phyloP scores from a whole-genome alignment of 352 stramenopile species.

The Pythium rhizo-oryzae region DNA sequence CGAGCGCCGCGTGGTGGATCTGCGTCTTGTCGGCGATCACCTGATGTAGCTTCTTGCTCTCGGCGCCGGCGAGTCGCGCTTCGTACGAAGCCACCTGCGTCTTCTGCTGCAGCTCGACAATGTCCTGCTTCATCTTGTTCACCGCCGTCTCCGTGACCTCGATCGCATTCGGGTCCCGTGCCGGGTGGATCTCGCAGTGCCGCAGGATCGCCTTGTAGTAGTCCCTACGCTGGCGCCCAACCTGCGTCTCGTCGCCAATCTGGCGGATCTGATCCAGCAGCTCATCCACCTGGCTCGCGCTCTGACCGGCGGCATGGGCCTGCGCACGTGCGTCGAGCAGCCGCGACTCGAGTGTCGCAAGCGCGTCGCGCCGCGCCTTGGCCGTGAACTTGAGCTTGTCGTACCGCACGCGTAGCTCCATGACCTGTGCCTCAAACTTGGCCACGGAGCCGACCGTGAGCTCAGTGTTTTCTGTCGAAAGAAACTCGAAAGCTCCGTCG shows the following conservation, averaged over 20 bases:
- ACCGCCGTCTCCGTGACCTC: constrained; percentile 66
- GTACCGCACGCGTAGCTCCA: constrained; percentile 72
- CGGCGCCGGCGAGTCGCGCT: constrained; percentile 52
- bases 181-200: constrained; percentile 77
- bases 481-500: constrained; percentile 58
- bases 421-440: constrained; percentile 60
- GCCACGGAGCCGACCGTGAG: constrained; percentile 54
- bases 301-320: constrained; percentile 46
- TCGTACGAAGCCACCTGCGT: constrained; percentile 75
- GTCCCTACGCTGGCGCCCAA: constrained; percentile 69
- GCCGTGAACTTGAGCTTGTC: constrained; percentile 74
- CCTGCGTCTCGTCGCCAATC: constrained; percentile 58
- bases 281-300: constrained; percentile 55
- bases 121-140: constrained; percentile 63
- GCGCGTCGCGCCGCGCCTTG: constrained; percentile 54
- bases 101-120: constrained; percentile 72
- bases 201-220: constrained; percentile 84
- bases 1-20: constrained; percentile 68
- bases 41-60: constrained; percentile 67
- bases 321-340: constrained; percentile 58
- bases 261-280: constrained; percentile 67
- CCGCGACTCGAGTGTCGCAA: constrained; percentile 59
- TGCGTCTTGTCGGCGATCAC: constrained; percentile 68
- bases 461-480: constrained; percentile 56
- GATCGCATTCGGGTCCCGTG: constrained; percentile 79